Conservation (phyloP, 345 rosid genomes). For the Populus tremula region DNA sequence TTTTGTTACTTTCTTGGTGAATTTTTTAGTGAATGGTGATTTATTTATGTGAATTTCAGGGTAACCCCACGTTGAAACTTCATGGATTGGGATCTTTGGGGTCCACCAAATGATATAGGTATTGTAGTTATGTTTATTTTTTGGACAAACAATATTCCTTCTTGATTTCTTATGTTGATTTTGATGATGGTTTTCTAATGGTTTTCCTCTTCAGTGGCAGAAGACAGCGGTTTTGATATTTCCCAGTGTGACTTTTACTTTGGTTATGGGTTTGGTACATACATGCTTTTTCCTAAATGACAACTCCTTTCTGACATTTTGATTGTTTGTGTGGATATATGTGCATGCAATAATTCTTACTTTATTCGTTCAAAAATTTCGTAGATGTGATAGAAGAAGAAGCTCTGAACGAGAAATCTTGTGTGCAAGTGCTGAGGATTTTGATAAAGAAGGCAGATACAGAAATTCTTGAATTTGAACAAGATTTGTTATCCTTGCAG, state of each 20-base stretch:
- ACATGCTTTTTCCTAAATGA: background rate
- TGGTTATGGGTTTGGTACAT: constrained; percentile 51
- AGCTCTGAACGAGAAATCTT: constrained; percentile 50
- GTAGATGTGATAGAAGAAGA: constrained; percentile 64
- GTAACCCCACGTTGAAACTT: constrained; percentile 1
- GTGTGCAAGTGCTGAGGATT: constrained; percentile 52
- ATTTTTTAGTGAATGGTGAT: background rate
- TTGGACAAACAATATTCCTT: background rate
- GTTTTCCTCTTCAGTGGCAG: constrained; percentile 27
- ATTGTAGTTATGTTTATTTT: too few species aligned
- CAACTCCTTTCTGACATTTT: background rate
- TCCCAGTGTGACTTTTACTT: constrained; percentile 38
- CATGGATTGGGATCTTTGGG: constrained; percentile 63
- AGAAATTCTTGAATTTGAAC: constrained; percentile 53
- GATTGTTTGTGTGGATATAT: background rate
- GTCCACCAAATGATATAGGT: constrained; percentile 43
- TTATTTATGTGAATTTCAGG: constrained; percentile 3
- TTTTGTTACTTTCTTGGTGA: background rate
- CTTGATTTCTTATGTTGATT: constrained; percentile 12
- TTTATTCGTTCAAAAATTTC: background rate
- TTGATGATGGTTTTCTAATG: background rate
- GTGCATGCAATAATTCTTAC: constrained; percentile 1
- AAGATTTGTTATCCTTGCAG: constrained; percentile 36
- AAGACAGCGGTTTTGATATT: constrained; percentile 22
- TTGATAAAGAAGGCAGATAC: constrained; percentile 48